Evolutionary conservation across 352 stramenopile genomes (phyloP).

Genomic region (Globisporangium sylvaticum): DNA sequence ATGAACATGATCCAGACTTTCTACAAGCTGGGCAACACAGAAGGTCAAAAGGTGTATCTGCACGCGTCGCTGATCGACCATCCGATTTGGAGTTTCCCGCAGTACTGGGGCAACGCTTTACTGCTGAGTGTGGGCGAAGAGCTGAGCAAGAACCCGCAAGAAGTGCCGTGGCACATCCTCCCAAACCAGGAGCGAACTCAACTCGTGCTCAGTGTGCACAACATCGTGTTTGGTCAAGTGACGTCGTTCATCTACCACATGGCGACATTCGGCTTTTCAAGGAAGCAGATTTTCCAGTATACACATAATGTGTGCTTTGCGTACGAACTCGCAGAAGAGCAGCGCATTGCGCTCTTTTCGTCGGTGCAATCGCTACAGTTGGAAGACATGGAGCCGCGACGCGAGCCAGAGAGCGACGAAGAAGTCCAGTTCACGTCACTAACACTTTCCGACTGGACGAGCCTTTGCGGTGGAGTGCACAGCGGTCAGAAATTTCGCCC

Average conservation of each 20-base stretch:
- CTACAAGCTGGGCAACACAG: conserved; percentile 31
- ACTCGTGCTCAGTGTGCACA: conserved; percentile 73
- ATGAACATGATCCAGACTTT: conserved; percentile 89
- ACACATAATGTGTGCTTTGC: conserved; percentile 73
- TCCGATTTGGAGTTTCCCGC: conserved; percentile 54
- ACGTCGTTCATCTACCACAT: conserved; percentile 78
- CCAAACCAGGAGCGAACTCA: conserved; percentile 49
- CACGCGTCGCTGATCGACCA: conserved; percentile 50
- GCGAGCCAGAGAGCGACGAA: conserved; percentile 19
- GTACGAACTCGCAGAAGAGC: conserved; percentile 76
- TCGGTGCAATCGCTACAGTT: conserved; percentile 42
- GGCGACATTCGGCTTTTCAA: conserved; percentile 61
- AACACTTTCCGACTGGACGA: conserved; percentile 58
- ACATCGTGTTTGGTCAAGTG: conserved; percentile 72
- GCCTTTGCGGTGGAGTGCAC: conserved; percentile 22
- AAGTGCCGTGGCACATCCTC: conserved; percentile 68
- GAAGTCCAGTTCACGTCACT: conserved; percentile 67
- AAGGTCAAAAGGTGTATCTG: conserved; percentile 58
- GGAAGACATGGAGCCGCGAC: conserved; percentile 15
- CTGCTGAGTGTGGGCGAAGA: conserved; percentile 74
- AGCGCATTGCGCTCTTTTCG: conserved; percentile 63
- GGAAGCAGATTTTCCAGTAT: conserved; percentile 66
- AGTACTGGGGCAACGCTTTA: conserved; percentile 74
- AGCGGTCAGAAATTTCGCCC: conserved; percentile 27
- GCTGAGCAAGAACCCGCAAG: conserved; percentile 62